These are phyloP conservation scores for Stagonosporopsis vannaccii DNA, from an alignment of 2,329 filamentous ascomycete genomes.

Conservation along the genomic window DNA sequence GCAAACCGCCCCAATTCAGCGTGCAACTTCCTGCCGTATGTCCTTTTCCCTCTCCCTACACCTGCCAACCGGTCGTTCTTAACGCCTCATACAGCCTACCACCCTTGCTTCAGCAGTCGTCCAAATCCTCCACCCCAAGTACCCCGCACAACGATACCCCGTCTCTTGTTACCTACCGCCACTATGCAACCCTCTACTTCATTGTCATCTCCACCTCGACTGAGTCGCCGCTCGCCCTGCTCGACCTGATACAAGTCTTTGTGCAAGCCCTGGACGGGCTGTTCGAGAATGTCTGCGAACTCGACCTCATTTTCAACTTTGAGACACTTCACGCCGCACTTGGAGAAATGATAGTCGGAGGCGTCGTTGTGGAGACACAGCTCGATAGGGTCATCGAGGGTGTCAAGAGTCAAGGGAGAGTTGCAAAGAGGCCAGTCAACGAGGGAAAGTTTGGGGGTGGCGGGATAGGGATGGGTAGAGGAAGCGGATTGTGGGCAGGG, in stretches of 20 bases:
- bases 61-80: neutral
- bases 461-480: slow-evolving; percentile 36
- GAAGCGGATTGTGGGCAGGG: slow-evolving; percentile 43
- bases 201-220: slow-evolving; percentile 97
- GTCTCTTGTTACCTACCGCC: slow-evolving; percentile 94
- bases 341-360: slow-evolving; percentile 93
- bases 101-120: slow-evolving; percentile 65
- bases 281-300: slow-evolving; percentile 98
- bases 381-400: slow-evolving; percentile 87
- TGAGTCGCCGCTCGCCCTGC: slow-evolving; percentile 91
- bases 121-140: slow-evolving; percentile 51
- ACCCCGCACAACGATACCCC: slow-evolving; percentile 85
- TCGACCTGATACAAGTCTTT: slow-evolving; percentile 97
- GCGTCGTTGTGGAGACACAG: slow-evolving; percentile 92
- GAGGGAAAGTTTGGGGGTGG: slow-evolving; percentile 57
- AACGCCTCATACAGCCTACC: slow-evolving; percentile 65
- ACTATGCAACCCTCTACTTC: slow-evolving; percentile 98
- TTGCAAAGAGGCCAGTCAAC: slow-evolving; percentile 81
- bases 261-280: slow-evolving; percentile 93
- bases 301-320: slow-evolving; percentile 98
- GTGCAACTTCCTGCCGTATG: slow-evolving; percentile 90
- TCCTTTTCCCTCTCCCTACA: slow-evolving; percentile 5
- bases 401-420: slow-evolving; percentile 76
- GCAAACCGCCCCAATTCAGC: slow-evolving; percentile 88
- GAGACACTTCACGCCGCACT: slow-evolving; percentile 93